A percentile compares a stretch with the other conserved stretches of the same genome.
Conservation (phyloP, 108 stramenopile genomes). For the Cylindrotheca fusiformis region DNA sequence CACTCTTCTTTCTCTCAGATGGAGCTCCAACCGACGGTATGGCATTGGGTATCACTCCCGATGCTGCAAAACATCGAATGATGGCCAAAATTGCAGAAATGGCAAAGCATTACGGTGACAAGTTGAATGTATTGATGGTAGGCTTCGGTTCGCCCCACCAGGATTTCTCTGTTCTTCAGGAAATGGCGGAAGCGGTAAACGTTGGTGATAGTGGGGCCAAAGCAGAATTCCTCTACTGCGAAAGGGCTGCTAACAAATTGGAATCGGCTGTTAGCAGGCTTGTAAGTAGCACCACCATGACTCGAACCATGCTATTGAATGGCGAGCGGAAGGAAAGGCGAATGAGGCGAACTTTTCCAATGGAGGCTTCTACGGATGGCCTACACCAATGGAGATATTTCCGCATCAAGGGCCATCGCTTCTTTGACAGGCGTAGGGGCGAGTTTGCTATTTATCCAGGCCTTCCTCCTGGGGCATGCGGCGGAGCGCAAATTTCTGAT, state of each 20-base stretch:
- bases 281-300: conserved; percentile 40
- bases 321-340: too few species aligned
- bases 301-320: conserved; percentile 31
- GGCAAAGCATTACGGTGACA: conserved; percentile 33
- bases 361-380: background rate
- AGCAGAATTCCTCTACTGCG: conserved; percentile 24
- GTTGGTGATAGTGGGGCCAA: background rate
- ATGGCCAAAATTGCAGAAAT: conserved; percentile 13
- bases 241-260: conserved; percentile 40
- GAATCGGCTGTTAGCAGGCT: conserved; percentile 37
- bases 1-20: conserved; percentile 54
- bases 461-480: background rate
- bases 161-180: conserved; percentile 37
- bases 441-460: background rate
- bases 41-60: background rate
- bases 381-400: conserved; percentile 34
- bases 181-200: conserved; percentile 26
- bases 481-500: background rate
- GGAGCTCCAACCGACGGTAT: conserved; percentile 47
- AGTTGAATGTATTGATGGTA: conserved; percentile 37
- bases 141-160: conserved; percentile 24
- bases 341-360: too few species aligned
- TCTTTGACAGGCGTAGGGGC: background rate
- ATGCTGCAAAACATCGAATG: conserved; percentile 9
- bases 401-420: conserved; percentile 9